Percentiles rank a stretch among this genome's conserved stretches.
Evolutionary conservation across 2,329 filamentous ascomycete species (phyloP).

Genomic region (Setomelanomma holmii): DNA sequence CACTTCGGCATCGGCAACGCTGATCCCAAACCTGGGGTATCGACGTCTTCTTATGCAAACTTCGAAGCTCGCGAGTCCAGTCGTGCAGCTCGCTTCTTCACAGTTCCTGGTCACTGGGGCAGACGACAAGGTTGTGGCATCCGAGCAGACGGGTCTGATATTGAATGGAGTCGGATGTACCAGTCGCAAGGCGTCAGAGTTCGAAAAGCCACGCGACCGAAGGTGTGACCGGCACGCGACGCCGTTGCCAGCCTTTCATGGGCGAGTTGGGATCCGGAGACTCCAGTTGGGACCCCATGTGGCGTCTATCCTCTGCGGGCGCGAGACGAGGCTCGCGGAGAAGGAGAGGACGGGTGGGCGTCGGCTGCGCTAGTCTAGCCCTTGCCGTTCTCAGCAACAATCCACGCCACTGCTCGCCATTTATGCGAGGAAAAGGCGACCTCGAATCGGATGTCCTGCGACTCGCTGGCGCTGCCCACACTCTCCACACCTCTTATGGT

Average conservation of each 20-base stretch:
- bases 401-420: no score
- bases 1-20: conserved; percentile 5
- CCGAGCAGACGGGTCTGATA: conserved; percentile 19
- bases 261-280: conserved; percentile 12
- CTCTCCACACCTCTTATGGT: not conserved
- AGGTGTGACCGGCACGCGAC: no score
- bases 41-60: conserved; percentile 25
- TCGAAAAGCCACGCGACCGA: not conserved
- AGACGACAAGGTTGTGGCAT: conserved; percentile 10
- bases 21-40: conserved; percentile 31
- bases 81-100: conserved; percentile 24
- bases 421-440: no score
- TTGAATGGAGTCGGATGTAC: not conserved
- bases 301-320: conserved; percentile 18
- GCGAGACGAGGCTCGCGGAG: conserved; percentile 13
- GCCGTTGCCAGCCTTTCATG: no score
- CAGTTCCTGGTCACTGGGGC: conserved; percentile 23
- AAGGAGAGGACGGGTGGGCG: not conserved
- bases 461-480: not conserved
- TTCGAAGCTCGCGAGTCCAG: not conserved
- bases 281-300: conserved; percentile 28
- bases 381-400: no score
- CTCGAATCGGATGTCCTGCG: no score
- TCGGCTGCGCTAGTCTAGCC: conserved; percentile 15
- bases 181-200: not conserved